These are phyloP conservation scores for Magnusiomyces ingens DNA, from an alignment of 1,139 yeast species.

Conservation along the genomic window DNA sequence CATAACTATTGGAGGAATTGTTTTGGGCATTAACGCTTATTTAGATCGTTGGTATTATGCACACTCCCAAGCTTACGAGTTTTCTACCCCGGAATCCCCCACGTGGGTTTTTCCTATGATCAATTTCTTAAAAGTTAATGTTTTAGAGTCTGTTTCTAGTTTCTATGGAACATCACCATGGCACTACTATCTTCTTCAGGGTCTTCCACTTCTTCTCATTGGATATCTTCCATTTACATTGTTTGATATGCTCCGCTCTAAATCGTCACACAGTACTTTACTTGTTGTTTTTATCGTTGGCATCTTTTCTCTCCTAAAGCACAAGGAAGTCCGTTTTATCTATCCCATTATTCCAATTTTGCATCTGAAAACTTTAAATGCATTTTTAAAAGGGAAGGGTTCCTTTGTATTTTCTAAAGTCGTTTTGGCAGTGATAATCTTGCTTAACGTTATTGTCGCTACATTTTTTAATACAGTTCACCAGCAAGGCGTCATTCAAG, in stretches of 20 bases:
- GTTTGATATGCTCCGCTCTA: constrained; percentile 34
- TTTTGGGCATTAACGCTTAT: constrained; percentile 35
- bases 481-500: constrained; percentile 78
- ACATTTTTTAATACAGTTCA: constrained; percentile 55
- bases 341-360: constrained; percentile 78
- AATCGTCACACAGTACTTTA: constrained; percentile 25
- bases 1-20: constrained; percentile 27
- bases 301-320: constrained; percentile 60
- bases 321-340: constrained; percentile 89
- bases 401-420: constrained; percentile 14
- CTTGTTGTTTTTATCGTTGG: constrained; percentile 40
- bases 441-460: constrained; percentile 43
- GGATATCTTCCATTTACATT: constrained; percentile 58
- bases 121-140: constrained; percentile 71
- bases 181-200: constrained; percentile 81
- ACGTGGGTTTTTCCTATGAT: constrained; percentile 50
- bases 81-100: neutral
- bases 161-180: constrained; percentile 84
- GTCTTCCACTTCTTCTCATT: constrained; percentile 67
- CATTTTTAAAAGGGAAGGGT: constrained; percentile 6
- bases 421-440: constrained; percentile 23
- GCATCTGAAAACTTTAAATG: constrained; percentile 27
- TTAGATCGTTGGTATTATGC: constrained; percentile 62
- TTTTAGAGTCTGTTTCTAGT: constrained; percentile 61
- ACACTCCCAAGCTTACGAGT: constrained; percentile 21